Base-by-base conservation (phyloP, 2,329 filamentous ascomycete species). In the Hymenoscyphus repandus region DNA sequence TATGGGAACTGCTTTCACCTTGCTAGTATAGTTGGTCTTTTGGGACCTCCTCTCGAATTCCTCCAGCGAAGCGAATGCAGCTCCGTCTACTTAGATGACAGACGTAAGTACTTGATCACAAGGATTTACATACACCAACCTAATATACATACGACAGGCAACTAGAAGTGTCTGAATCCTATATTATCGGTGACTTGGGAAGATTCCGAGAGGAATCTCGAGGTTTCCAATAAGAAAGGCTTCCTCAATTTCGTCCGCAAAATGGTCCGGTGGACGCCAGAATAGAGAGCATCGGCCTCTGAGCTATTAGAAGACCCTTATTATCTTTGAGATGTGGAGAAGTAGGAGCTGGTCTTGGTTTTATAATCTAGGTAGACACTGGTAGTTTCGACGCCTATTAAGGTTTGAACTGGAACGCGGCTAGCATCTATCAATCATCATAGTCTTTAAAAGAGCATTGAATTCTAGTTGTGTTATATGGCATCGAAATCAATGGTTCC, bases 1-100 rank as follows among this genome's bases (percentile, higher is more conserved):
- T 59, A 60, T 54, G 50, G 17, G 42, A 60, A 53, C 36, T 52
- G 59, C 36, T 55, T 56, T 44, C 58, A 63, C 33, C 57, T 65
- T 53, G 62, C 62, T 39, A 55, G 53, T 45, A 61, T 61, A 50
- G 53, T 65, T 50, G 58, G 55, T 39, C 41, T 63, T 51, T 52
- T 62, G 31, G 62, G 62, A 42, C 58, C 59, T 54, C 60, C 60
- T 50, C 43, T 58, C 22, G 58, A 64, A 39, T 60, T 64, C 17
- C 55, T 65, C 32, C 52, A 63, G 55, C 54, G 52, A 50, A 59
- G 57, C 43, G 51, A 57, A 40, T 52, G 37, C 34, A 57, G 56
- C 47, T 54, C 55, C n/a, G 55, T 58, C 11, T 62, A 57, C 53
- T 64, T 62, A 37, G 58, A 62, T 55, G 55, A 58, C 37, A 48